A percentile compares a stretch with the other conserved stretches of the same genome.
phyloP scores from a whole-genome alignment of 345 rosid species.

The Angophora floribunda region DNA sequence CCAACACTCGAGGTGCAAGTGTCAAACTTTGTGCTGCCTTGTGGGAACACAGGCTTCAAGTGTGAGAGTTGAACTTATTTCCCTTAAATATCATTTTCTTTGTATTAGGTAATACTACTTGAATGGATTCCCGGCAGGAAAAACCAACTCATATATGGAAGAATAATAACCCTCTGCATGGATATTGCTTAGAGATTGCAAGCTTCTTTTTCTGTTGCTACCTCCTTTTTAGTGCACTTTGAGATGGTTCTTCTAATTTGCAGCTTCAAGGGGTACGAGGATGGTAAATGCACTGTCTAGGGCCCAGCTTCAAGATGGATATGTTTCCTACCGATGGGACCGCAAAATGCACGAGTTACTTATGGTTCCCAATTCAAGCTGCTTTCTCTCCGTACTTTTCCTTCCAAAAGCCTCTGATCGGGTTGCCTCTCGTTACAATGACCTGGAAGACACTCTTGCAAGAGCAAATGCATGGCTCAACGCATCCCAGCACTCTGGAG shows the following conservation, averaged over 20 bases:
- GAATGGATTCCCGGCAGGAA: neutral
- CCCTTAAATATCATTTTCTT: neutral
- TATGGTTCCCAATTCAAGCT: conserved; percentile 65
- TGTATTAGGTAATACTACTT: neutral
- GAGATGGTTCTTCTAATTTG: neutral
- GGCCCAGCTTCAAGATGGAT: conserved; percentile 91
- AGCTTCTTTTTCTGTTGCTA: neutral
- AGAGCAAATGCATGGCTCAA: conserved; percentile 86
- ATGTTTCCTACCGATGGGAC: conserved; percentile 84
- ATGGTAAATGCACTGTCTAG: conserved; percentile 61
- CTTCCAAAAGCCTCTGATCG: conserved; percentile 84
- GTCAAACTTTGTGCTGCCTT: neutral
- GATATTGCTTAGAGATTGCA: neutral
- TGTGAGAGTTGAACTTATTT: neutral
- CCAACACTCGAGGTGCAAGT: neutral
- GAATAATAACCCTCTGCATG: neutral
- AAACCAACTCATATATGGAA: neutral
- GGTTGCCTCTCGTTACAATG: conserved; percentile 71
- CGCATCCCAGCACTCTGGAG: conserved; percentile 74
- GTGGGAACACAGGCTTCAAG: neutral
- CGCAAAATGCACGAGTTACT: conserved; percentile 58
- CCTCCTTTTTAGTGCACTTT: neutral
- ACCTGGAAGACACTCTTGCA: conserved; percentile 94
- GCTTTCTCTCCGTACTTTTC: conserved; percentile 76
- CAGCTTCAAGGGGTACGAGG: conserved; percentile 77